Conservation (phyloP, 192 early-diverging fungal species). For the Pilaira anomala region DNA sequence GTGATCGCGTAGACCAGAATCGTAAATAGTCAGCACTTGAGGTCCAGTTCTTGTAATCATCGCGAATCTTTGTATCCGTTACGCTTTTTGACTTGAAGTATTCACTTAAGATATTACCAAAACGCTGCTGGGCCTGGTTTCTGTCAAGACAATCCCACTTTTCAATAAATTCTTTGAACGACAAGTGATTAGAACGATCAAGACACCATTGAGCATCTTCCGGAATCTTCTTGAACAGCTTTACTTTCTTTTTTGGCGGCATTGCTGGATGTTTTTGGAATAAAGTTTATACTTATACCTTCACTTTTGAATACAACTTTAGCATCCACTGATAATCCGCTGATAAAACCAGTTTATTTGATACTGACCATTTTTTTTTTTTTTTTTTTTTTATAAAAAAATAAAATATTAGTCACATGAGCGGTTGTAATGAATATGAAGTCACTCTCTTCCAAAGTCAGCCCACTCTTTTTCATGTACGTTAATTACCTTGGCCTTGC, state of each 20-base stretch:
- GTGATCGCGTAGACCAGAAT: constrained; percentile 7
- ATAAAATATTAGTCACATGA: neutral
- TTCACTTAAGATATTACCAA: constrained; percentile 7
- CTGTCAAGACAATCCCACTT: constrained; percentile 18
- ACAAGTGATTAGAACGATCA: constrained; percentile 12
- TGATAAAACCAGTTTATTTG: neutral
- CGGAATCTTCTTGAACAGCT: constrained; percentile 4
- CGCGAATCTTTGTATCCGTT: neutral
- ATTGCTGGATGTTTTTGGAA: constrained; percentile 3
- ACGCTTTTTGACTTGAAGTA: constrained; percentile 16
- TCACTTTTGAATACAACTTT: constrained; percentile 6
- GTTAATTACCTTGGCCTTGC: too few relatives aligned
- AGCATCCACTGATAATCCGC: neutral
- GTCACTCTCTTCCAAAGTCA: too few relatives aligned
- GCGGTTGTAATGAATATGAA: too few relatives aligned
- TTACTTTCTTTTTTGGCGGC: constrained; percentile 11
- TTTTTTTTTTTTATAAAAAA: neutral
- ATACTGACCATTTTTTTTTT: neutral
- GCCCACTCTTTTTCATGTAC: too few relatives aligned
- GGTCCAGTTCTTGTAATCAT: constrained; percentile 17
- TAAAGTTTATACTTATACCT: neutral
- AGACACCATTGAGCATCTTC: constrained; percentile 21
- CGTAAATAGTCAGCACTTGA: constrained; percentile 18
- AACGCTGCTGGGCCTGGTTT: constrained; percentile 19
- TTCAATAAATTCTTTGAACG: constrained; percentile 24